Percentiles rank a stretch among this genome's conserved stretches.
These are phyloP conservation scores for Syzygium jambos DNA, from an alignment of 345 rosid species.

Conservation along the genomic window DNA sequence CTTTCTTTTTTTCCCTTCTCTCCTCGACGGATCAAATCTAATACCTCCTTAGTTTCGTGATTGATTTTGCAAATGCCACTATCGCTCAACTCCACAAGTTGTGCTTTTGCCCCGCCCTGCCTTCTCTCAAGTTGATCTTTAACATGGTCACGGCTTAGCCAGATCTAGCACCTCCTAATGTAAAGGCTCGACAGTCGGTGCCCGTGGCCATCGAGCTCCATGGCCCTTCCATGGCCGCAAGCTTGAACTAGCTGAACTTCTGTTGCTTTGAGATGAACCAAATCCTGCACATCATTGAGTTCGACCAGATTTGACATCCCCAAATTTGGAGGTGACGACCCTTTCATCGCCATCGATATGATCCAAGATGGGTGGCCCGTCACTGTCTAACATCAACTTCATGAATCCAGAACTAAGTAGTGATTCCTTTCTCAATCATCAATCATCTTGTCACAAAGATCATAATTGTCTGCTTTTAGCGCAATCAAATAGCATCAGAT, in stretches of 20 bases:
- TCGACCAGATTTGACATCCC: neutral
- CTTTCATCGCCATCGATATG: neutral
- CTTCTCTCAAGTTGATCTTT: neutral
- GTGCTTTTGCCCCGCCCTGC: neutral
- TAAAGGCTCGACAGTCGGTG: neutral
- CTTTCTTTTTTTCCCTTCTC: neutral
- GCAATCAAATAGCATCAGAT: neutral
- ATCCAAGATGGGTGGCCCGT: neutral
- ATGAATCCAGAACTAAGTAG: neutral
- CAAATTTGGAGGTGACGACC: neutral
- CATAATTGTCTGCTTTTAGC: neutral
- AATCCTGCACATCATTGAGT: neutral
- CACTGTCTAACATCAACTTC: neutral
- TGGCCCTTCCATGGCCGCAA: neutral
- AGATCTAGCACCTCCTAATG: neutral
- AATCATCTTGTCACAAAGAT: neutral
- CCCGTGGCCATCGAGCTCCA: neutral
- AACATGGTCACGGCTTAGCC: accelerated
- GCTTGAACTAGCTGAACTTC: neutral
- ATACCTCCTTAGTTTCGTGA: neutral
- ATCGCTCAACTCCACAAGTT: neutral
- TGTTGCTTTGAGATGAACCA: neutral
- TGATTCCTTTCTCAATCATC: neutral
- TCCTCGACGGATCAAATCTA: neutral
- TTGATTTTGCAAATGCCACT: neutral